phyloP scores from a whole-genome alignment of 2,329 filamentous ascomycete genomes.

The Pseudogymnoascus sp. region DNA sequence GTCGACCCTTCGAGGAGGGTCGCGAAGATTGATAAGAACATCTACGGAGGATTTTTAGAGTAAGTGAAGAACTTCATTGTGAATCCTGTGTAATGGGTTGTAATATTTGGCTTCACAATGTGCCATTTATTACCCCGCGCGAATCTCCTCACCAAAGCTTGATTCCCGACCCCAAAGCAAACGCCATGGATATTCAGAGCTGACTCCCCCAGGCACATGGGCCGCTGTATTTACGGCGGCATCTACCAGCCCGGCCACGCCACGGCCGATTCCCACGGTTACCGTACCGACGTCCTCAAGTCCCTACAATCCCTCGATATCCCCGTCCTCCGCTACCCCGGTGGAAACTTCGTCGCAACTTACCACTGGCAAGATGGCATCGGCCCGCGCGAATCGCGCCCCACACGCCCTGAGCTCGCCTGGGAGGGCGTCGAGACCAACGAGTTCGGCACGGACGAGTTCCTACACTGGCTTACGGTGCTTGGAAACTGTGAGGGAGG shows the following conservation, averaged over 20 bases:
- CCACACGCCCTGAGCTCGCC: constrained; percentile 58
- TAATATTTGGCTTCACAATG: neutral
- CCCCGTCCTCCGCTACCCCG: constrained; percentile 72
- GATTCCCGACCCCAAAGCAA: neutral
- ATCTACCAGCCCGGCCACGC: constrained; percentile 71
- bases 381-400: constrained; percentile 62
- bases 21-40: constrained; percentile 59
- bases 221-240: constrained; percentile 78
- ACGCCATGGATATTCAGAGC: neutral
- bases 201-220: constrained; percentile 63
- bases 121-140: neutral
- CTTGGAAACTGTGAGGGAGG: constrained; percentile 49
- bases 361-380: constrained; percentile 82
- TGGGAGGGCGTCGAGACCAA: constrained; percentile 74
- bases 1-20: constrained; percentile 58
- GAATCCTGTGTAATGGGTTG: neutral
- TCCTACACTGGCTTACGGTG: constrained; percentile 69
- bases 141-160: neutral
- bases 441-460: constrained; percentile 78
- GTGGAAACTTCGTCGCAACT: constrained; percentile 76
- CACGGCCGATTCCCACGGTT: constrained; percentile 66
- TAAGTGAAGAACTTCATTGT: constrained; percentile 33
- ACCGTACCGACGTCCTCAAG: constrained; percentile 69
- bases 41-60: constrained; percentile 81
- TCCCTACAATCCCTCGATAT: constrained; percentile 66